These are phyloP conservation scores for Xylaria telfairii DNA, from an alignment of 495 filamentous ascomycete species.

Conservation along the genomic window DNA sequence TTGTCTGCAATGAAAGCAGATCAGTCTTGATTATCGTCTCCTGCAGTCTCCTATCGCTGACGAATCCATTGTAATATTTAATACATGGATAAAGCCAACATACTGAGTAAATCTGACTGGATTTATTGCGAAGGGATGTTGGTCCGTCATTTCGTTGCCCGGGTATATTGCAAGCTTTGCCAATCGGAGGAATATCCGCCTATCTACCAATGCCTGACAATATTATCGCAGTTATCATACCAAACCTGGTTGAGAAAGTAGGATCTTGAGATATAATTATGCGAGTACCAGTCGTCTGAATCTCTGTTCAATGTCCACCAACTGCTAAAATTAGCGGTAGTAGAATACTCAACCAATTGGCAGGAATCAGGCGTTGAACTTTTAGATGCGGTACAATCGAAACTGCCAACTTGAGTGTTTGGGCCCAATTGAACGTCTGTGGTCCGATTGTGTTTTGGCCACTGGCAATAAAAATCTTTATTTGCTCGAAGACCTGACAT, in stretches of 20 bases:
- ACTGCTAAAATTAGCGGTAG: neutral
- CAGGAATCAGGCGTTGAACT: neutral
- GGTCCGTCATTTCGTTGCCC: neutral
- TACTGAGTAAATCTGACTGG: neutral
- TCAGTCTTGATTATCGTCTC: neutral
- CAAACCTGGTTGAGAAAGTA: neutral
- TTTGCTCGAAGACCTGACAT: too few species aligned
- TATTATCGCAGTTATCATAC: neutral
- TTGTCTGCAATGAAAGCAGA: neutral
- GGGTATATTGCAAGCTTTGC: neutral
- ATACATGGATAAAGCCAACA: neutral
- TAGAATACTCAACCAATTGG: neutral
- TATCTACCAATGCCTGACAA: neutral
- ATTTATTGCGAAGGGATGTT: neutral
- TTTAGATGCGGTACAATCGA: neutral
- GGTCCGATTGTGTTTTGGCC: neutral
- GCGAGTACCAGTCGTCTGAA: neutral
- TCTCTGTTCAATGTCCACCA: neutral
- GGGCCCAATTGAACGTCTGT: neutral
- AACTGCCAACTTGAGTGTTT: neutral
- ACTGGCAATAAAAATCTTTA: neutral
- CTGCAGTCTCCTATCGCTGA: neutral
- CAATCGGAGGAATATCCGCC: neutral
- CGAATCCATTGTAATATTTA: neutral
- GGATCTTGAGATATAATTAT: neutral